Percentiles rank a stretch among this genome's conserved stretches.
These are phyloP conservation scores for Fusarium azukiicola DNA, from an alignment of 2,329 filamentous ascomycete species.

Conservation along the genomic window DNA sequence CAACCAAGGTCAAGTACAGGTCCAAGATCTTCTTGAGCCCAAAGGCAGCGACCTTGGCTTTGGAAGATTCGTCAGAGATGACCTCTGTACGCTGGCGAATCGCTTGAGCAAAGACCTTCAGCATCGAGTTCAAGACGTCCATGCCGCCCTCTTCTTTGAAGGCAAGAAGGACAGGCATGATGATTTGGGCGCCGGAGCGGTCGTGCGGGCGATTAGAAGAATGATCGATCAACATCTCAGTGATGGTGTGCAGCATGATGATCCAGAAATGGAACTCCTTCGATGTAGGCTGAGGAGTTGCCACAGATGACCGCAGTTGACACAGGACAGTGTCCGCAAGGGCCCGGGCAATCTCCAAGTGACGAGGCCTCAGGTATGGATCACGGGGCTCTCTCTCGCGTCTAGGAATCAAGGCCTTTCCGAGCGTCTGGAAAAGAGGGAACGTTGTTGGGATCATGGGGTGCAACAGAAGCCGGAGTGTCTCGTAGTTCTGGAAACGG, in stretches of 20 bases:
- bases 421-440: conserved; percentile 91
- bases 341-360: conserved; percentile 79
- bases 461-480: conserved; percentile 87
- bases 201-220: conserved; percentile 70
- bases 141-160: conserved; percentile 93
- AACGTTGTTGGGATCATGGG: conserved; percentile 90
- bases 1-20: conserved; percentile 88
- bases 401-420: conserved; percentile 89
- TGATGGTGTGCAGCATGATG: conserved; percentile 88
- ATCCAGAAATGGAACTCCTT: conserved; percentile 91
- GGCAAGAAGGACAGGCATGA: conserved; percentile 89
- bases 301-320: conserved; percentile 77
- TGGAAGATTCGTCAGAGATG: conserved; percentile 69
- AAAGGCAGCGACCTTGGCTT: conserved; percentile 72
- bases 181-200: conserved; percentile 74
- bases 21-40: conserved; percentile 91
- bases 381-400: conserved; percentile 81
- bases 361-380: conserved; percentile 73
- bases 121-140: conserved; percentile 85
- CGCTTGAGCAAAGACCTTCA: conserved; percentile 79
- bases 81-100: conserved; percentile 62
- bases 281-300: conserved; percentile 69
- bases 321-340: conserved; percentile 86
- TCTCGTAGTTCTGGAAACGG: conserved; percentile 87
- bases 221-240: conserved; percentile 88